Percentiles rank a stretch among this genome's conserved stretches.
These are phyloP conservation scores for Eutrema japonicum DNA, from an alignment of 345 rosid species.

Conservation along the genomic window DNA sequence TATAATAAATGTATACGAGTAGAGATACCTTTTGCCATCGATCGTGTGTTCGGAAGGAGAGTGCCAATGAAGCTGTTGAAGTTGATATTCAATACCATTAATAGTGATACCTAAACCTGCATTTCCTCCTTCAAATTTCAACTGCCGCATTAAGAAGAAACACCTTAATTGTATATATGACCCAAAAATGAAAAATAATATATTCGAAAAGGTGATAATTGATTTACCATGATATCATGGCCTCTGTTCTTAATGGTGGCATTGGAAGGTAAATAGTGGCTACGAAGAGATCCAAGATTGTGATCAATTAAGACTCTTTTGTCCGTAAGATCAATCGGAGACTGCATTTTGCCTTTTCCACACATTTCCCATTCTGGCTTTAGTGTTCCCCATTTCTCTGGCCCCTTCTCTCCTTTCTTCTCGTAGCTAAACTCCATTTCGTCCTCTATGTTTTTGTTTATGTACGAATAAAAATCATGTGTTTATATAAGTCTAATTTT, in stretches of 20 bases:
- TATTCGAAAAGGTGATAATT: neutral
- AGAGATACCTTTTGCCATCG: constrained; percentile 60
- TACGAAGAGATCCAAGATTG: constrained; percentile 50
- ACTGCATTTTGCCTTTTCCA: constrained; percentile 75
- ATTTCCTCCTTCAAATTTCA: constrained; percentile 61
- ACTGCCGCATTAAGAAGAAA: neutral
- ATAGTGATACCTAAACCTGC: constrained; percentile 54
- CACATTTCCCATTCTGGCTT: constrained; percentile 67
- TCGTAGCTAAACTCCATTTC: constrained; percentile 67
- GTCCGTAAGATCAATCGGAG: constrained; percentile 68
- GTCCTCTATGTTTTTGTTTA: constrained; percentile 49
- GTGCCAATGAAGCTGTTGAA: constrained; percentile 80
- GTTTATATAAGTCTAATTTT: constrained; percentile 1
- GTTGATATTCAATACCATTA: constrained; percentile 55
- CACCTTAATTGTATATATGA: neutral
- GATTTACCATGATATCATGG: constrained; percentile 74
- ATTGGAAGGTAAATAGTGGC: constrained; percentile 59
- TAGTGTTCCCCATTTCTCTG: constrained; percentile 73
- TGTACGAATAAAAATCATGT: neutral
- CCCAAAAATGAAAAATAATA: neutral
- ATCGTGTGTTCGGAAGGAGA: constrained; percentile 81
- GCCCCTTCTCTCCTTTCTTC: constrained; percentile 52
- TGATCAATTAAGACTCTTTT: constrained; percentile 56
- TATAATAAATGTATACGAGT: neutral
- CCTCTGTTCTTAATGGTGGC: constrained; percentile 79